phyloP scores from a whole-genome alignment of 2,329 filamentous ascomycete species.

The Eutypa lata region DNA sequence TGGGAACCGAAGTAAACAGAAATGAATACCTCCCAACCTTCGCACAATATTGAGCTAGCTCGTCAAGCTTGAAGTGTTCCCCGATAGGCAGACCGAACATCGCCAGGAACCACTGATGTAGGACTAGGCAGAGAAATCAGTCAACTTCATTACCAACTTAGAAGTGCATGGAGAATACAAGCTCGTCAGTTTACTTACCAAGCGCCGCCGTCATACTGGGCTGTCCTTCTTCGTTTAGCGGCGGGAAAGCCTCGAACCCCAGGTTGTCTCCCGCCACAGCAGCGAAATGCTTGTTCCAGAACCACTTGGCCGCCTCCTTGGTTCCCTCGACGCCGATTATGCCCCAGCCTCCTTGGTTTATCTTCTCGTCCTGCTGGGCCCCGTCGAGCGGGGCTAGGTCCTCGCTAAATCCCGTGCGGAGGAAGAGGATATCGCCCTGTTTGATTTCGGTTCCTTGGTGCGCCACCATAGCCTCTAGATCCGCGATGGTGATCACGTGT shows the following conservation, averaged over 20 bases:
- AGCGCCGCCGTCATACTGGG: slow-evolving; percentile 2
- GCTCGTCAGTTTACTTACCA: neutral
- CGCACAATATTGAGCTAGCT: slow-evolving; percentile 24
- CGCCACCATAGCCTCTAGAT: slow-evolving; percentile 41
- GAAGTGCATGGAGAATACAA: neutral
- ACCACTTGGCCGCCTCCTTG: slow-evolving; percentile 48
- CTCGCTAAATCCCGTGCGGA: slow-evolving; percentile 44
- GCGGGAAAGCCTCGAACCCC: slow-evolving; percentile 49
- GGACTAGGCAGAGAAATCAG: neutral
- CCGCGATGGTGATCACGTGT: slow-evolving; percentile 38
- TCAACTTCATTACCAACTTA: neutral
- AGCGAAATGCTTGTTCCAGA: slow-evolving; percentile 55
- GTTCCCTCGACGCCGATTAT: slow-evolving; percentile 46
- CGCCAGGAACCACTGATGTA: slow-evolving; percentile 5
- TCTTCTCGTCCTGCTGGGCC: slow-evolving; percentile 6
- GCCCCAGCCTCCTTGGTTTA: slow-evolving; percentile 23
- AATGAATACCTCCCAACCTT: slow-evolving; percentile 36
- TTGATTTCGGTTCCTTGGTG: slow-evolving; percentile 40
- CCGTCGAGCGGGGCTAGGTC: slow-evolving; percentile 34
- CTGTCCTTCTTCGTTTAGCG: slow-evolving; percentile 24
- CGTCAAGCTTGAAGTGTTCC: slow-evolving; percentile 23
- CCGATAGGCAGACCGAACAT: slow-evolving; percentile 9
- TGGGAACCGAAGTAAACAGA: slow-evolving; percentile 38
- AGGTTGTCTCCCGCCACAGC: slow-evolving; percentile 56
- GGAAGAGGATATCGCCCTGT: slow-evolving; percentile 54